Evolutionary conservation across 1,284 basidiomycete genomes (phyloP).

Genomic region (Clitocybe nebularis): DNA sequence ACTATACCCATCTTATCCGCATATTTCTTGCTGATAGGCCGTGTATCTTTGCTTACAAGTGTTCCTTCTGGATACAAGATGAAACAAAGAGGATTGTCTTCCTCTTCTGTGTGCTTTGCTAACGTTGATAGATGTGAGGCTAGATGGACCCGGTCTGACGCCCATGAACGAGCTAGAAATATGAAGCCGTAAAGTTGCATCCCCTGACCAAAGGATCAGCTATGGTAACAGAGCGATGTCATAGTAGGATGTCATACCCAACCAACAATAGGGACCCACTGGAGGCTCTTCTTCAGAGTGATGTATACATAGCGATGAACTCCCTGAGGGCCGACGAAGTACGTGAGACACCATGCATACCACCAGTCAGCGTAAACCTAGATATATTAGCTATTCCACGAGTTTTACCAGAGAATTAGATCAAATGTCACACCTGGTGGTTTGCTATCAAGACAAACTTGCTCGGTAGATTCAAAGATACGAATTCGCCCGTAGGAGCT

Average conservation of each 20-base stretch:
- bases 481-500: constrained; percentile 53
- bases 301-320: constrained; percentile 77
- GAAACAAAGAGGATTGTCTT: constrained; percentile 73
- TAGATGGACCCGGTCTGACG: constrained; percentile 69
- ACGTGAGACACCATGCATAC: constrained; percentile 86
- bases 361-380: constrained; percentile 91
- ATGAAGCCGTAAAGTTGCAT: constrained; percentile 95
- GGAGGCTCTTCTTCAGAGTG: constrained; percentile 85
- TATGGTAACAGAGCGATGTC: constrained; percentile 7
- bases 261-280: constrained; percentile 84
- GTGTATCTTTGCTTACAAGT: constrained; percentile 78
- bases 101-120: constrained; percentile 55
- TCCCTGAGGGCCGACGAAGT: constrained; percentile 64
- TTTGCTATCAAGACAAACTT: constrained; percentile 79
- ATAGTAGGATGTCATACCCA: constrained; percentile 55
- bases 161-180: constrained; percentile 80
- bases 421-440: constrained; percentile 58
- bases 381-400: background rate
- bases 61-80: constrained; percentile 94
- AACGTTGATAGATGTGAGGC: constrained; percentile 53
- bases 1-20: constrained; percentile 82
- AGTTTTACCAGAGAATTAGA: constrained; percentile 5
- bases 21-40: constrained; percentile 80
- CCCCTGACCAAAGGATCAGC: constrained; percentile 40
- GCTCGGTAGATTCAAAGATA: constrained; percentile 66